Base-by-base conservation (phyloP, 2,329 filamentous ascomycete species). In the Penicillium aurantiogriseum region DNA sequence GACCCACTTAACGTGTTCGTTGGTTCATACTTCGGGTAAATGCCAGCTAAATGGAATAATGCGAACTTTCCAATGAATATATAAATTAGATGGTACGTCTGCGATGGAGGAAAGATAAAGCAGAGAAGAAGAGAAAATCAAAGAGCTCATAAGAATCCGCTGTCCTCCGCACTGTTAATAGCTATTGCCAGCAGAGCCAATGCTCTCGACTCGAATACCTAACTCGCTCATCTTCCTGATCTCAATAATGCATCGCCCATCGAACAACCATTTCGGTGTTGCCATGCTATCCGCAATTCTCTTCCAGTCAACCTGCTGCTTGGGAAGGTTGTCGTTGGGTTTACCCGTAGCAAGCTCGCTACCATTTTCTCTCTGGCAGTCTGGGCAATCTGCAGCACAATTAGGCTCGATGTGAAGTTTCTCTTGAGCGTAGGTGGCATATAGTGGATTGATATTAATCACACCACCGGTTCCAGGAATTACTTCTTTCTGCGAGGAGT, bases 251-350 rank as follows among this genome's bases (percentile, higher is more conserved):
- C 61, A 63, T 15, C 61, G 44, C 3, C 61, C 61, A 43, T 63
- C 59, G 11, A 63, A 63, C 8, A 61, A 49, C 61, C 61, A 63
- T 25, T 59, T 61, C 7, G 59, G 61, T 5, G 59, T 59, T 21
- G 48, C 15, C 59, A 61, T 63, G 11, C 48, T 52, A 3, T 53
- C 25, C 5, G 51, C 49, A 31, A 63, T 56, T 11, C 23, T 54
- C 36, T 48, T 46, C 61, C 61, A 63, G 42, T 61, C 57, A 4
- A 63, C 51, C 44, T 58, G 59, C 23, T 59, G 33, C 43, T 63
- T 63, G 5, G 59, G 54, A 25, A 44, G 15, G 27, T 33, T 23
- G 2, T 44, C 29, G 15, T 39, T 51, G 13, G 35, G 29, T 2
- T 51, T 51, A 23, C 45, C 39, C 8, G n/a, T 19, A 17, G 44